A percentile compares a stretch with the other conserved stretches of the same genome.
Conservation (phyloP, 805 yeast species). For the Yarrowia keelungensis region DNA sequence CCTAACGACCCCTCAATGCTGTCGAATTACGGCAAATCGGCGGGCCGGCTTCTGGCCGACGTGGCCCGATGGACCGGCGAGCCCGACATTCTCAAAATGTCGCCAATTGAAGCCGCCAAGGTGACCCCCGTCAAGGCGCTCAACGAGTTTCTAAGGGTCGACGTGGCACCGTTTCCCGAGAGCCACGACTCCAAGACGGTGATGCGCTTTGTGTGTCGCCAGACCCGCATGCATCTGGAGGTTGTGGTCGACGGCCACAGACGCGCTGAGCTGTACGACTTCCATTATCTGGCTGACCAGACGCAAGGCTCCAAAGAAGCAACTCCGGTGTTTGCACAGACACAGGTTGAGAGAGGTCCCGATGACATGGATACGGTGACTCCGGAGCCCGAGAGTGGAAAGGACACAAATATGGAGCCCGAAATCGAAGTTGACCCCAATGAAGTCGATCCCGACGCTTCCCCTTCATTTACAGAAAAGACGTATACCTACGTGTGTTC, state of each 20-base stretch:
- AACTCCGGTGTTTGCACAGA: slow-evolving; percentile 1
- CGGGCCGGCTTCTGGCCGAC: slow-evolving; percentile 48
- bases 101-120: slow-evolving; percentile 41
- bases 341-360: not conserved
- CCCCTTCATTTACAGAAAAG: not conserved
- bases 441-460: slow-evolving; percentile 7
- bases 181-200: slow-evolving; percentile 33
- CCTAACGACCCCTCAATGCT: not conserved
- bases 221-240: slow-evolving; percentile 44
- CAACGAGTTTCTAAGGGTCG: slow-evolving; percentile 40
- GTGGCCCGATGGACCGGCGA: slow-evolving; percentile 44
- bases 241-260: slow-evolving; percentile 35
- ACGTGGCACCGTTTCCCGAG: slow-evolving; percentile 40
- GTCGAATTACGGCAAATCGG: slow-evolving; percentile 40
- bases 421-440: not conserved
- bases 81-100: slow-evolving; percentile 38
- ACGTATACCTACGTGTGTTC: slow-evolving; percentile 42
- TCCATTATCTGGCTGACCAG: not conserved
- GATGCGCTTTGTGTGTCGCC: slow-evolving; percentile 41
- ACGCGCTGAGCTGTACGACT: slow-evolving; percentile 23
- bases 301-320: slow-evolving; percentile 1
- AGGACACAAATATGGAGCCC: too few species aligned
- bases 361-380: slow-evolving; percentile 22
- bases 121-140: slow-evolving; percentile 40
- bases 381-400: slow-evolving; percentile 4